Evolutionary conservation across 371 early-diverging fungal species (phyloP).

Genomic region (Mucor velutinosus): DNA sequence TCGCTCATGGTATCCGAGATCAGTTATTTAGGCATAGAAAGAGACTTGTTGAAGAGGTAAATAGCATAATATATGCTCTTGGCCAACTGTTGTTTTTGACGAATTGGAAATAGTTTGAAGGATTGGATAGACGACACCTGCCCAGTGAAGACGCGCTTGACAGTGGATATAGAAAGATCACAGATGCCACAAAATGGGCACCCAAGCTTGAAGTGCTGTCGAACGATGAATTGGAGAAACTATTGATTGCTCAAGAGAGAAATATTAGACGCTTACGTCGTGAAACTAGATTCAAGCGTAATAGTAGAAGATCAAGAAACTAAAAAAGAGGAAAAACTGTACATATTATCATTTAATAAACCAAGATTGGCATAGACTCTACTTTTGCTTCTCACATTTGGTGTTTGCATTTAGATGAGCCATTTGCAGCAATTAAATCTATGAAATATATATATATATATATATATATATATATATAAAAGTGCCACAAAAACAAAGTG

Average conservation of each 20-base stretch:
- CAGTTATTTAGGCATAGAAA: slow-evolving; percentile 74
- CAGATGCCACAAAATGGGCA: slow-evolving; percentile 75
- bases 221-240: slow-evolving; percentile 77
- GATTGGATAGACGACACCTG: slow-evolving; percentile 38
- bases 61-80: background rate
- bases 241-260: slow-evolving; percentile 77
- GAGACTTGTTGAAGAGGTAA: slow-evolving; percentile 57
- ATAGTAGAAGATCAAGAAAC: slow-evolving; percentile 1
- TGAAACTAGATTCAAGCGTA: slow-evolving; percentile 23
- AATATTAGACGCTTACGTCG: slow-evolving; percentile 50
- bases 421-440: too few species aligned
- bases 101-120: slow-evolving; percentile 15
- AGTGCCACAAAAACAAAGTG: too few species aligned
- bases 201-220: slow-evolving; percentile 77
- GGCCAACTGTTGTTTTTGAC: too few species aligned
- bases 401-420: too few species aligned
- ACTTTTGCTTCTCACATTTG: too few species aligned
- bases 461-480: too few species aligned
- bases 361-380: too few species aligned
- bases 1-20: slow-evolving; percentile 86
- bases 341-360: background rate
- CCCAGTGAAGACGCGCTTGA: slow-evolving; percentile 47
- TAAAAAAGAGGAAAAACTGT: background rate
- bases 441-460: too few species aligned
- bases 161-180: slow-evolving; percentile 60